Evolutionary conservation across 1,284 basidiomycete genomes (phyloP).

Genomic region (Moesziomyces sp.): DNA sequence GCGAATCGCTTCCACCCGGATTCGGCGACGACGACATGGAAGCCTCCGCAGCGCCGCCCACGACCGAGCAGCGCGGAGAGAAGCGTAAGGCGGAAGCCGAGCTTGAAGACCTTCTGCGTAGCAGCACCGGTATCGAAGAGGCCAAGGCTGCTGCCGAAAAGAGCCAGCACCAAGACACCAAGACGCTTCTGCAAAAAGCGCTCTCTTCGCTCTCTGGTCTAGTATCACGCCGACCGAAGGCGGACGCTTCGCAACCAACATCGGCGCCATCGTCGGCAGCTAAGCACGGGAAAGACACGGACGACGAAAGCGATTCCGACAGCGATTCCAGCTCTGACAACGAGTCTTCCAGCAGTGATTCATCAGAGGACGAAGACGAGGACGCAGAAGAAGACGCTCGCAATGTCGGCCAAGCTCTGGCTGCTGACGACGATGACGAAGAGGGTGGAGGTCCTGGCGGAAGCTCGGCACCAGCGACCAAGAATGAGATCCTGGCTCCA

Average conservation of each 20-base stretch:
- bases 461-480: conserved; percentile 45
- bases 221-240: conserved; percentile 24
- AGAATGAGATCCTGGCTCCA: conserved; percentile 55
- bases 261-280: neutral
- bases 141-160: conserved; percentile 31
- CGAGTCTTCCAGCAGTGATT: conserved; percentile 24
- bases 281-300: conserved; percentile 1
- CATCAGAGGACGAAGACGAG: conserved; percentile 31
- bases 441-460: conserved; percentile 19
- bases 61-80: conserved; percentile 11
- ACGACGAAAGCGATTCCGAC: conserved; percentile 5
- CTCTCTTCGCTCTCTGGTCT: conserved; percentile 38
- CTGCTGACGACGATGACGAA: conserved; percentile 46
- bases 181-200: conserved; percentile 35
- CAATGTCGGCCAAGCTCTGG: conserved; percentile 4
- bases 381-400: conserved; percentile 11
- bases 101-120: conserved; percentile 16
- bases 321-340: conserved; percentile 22
- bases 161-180: conserved; percentile 39
- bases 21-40: conserved; percentile 27
- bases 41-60: conserved; percentile 1
- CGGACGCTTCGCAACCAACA: conserved; percentile 1
- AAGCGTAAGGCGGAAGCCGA: conserved; percentile 44
- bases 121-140: conserved; percentile 31
- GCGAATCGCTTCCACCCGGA: conserved; percentile 39